Percentiles rank a stretch among this genome's conserved stretches.
Evolutionary conservation across 306 rosid species (phyloP).

Genomic region (Pachyrhizus erosus): DNA sequence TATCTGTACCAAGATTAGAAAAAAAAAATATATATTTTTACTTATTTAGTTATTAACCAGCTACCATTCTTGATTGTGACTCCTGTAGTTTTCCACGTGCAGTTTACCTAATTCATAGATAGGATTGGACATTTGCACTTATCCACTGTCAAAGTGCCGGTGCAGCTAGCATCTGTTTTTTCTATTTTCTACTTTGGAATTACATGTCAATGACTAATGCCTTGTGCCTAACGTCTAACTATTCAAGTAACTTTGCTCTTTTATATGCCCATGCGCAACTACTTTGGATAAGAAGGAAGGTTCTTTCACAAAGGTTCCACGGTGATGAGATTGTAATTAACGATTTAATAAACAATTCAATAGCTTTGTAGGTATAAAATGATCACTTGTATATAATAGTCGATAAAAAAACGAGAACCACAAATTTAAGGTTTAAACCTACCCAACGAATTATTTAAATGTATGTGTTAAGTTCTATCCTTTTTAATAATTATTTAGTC

Average conservation of each 20-base stretch:
- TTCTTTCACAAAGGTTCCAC: not conserved
- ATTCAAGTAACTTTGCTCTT: not conserved
- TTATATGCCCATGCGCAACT: not conserved
- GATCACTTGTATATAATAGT: not conserved
- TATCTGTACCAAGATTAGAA: no score
- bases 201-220: slow-evolving; percentile 25
- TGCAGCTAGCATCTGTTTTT: slow-evolving; percentile 5
- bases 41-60: slow-evolving; percentile 31
- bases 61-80: slow-evolving; percentile 45
- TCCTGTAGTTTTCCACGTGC: slow-evolving; percentile 56
- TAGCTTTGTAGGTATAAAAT: not conserved
- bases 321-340: not conserved
- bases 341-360: not conserved
- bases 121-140: slow-evolving; percentile 38
- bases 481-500: not conserved
- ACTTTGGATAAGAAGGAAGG: slow-evolving; percentile 30
- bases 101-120: slow-evolving; percentile 49
- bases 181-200: slow-evolving; percentile 17
- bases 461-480: not conserved
- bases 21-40: no score
- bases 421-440: not conserved
- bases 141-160: slow-evolving; percentile 41
- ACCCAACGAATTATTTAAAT: not conserved
- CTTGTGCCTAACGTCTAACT: slow-evolving; percentile 45
- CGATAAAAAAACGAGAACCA: not conserved